Evolutionary conservation across 768 basidiomycete species (phyloP).

Genomic region (Phaeotremella fagi): DNA sequence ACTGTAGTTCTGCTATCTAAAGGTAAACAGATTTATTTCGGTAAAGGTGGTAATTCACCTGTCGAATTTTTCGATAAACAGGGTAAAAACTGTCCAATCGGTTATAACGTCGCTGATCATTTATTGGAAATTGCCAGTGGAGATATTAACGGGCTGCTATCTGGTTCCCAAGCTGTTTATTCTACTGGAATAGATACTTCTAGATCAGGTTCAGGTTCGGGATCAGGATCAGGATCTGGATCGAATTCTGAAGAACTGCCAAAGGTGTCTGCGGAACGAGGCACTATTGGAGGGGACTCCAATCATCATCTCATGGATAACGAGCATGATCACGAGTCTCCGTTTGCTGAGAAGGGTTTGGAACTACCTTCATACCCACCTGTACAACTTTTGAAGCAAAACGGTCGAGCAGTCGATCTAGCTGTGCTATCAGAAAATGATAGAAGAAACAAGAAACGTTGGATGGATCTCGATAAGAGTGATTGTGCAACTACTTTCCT

Average conservation of each 20-base stretch:
- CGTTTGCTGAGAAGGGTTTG: constrained; percentile 7
- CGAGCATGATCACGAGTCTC: constrained; percentile 1
- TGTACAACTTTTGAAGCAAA: neutral
- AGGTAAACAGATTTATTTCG: constrained; percentile 73
- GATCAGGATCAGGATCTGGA: neutral
- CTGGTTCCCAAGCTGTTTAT: neutral
- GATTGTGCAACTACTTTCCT: constrained; percentile 72
- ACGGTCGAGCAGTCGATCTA: constrained; percentile 1
- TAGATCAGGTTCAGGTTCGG: neutral
- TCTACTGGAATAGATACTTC: neutral
- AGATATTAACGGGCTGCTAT: constrained; percentile 8
- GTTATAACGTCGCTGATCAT: constrained; percentile 90
- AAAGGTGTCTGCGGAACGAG: neutral
- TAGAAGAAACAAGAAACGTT: constrained; percentile 10
- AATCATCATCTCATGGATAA: neutral
- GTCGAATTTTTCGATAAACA: constrained; percentile 60
- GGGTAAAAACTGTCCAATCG: constrained; percentile 60
- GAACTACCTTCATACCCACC: constrained; percentile 6
- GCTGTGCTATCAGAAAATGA: constrained; percentile 2
- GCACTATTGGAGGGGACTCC: neutral
- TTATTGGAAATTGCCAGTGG: constrained; percentile 78
- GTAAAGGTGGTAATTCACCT: constrained; percentile 67
- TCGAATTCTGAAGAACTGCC: no score
- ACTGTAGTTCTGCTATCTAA: constrained; percentile 66
- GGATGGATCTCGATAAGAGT: constrained; percentile 13